Evolutionary conservation across 148 eudicot genomes (phyloP).

Genomic region (Bassia scoparia): DNA sequence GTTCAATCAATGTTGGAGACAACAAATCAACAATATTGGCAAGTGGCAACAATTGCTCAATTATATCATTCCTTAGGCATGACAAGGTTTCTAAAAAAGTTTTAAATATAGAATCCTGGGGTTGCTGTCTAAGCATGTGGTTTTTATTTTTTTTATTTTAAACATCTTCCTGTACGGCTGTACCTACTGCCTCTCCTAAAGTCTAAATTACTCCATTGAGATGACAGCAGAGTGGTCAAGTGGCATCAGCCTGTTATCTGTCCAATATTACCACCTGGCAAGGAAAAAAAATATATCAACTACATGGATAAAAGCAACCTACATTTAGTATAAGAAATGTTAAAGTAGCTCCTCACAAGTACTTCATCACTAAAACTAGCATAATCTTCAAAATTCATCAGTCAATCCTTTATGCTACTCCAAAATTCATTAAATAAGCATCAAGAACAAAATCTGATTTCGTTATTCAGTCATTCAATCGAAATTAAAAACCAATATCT

Average conservation of each 20-base stretch:
- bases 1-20: not conserved
- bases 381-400: not conserved
- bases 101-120: not conserved
- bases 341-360: not conserved
- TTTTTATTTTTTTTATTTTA: too few relatives aligned
- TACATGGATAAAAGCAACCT: not conserved
- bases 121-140: not conserved
- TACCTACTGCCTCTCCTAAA: constrained; percentile 3
- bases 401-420: not conserved
- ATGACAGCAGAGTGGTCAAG: not conserved
- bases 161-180: not conserved
- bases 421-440: not conserved
- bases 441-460: not conserved
- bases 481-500: not conserved
- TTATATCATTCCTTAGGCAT: not conserved
- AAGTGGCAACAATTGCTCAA: not conserved
- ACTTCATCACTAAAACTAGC: not conserved
- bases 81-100: not conserved
- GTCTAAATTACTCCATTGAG: not conserved
- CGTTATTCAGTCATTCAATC: not conserved
- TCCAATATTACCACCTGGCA: not conserved
- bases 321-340: not conserved
- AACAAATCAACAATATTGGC: too few relatives aligned
- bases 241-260: not conserved
- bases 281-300: not conserved